Evolutionary conservation across 2,329 filamentous ascomycete genomes (phyloP).

Genomic region (Trichoderma guizhouense): DNA sequence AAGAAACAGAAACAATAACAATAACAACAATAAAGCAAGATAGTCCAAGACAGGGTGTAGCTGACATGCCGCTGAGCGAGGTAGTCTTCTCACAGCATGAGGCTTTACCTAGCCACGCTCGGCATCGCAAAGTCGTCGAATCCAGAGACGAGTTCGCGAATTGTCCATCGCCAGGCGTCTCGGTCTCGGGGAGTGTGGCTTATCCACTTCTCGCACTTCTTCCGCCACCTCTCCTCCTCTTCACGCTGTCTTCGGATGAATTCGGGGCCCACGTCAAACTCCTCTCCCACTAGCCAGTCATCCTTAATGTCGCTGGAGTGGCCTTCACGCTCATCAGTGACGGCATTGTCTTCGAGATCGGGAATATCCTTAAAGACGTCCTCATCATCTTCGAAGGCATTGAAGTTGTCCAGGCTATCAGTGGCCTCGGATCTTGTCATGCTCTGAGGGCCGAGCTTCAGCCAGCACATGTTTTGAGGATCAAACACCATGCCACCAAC

Average conservation of each 20-base stretch:
- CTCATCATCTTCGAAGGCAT: conserved; percentile 79
- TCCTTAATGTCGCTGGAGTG: conserved; percentile 63
- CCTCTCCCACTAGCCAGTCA: conserved; percentile 86
- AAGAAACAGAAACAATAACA: not conserved
- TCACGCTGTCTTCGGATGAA: conserved; percentile 86
- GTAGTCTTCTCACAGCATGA: not conserved
- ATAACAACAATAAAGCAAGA: not conserved
- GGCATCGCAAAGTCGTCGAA: conserved; percentile 39
- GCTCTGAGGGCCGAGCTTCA: conserved; percentile 63
- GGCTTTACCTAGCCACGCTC: conserved; percentile 14
- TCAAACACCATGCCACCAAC: conserved; percentile 99
- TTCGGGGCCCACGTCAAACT: conserved; percentile 95
- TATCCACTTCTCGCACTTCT: conserved; percentile 85
- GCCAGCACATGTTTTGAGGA: conserved; percentile 95
- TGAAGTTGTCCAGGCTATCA: conserved; percentile 61
- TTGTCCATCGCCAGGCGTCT: conserved; percentile 74
- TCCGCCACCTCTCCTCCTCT: conserved; percentile 88
- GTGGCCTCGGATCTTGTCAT: conserved; percentile 44
- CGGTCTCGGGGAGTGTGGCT: conserved; percentile 53
- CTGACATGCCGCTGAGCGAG: not conserved
- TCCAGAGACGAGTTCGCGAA: conserved; percentile 55
- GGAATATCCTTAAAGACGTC: conserved; percentile 95
- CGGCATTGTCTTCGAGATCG: conserved; percentile 71
- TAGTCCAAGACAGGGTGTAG: not conserved
- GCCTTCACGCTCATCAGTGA: conserved; percentile 48